Percentiles rank a stretch among this genome's conserved stretches.
Evolutionary conservation across 768 basidiomycete genomes (phyloP).

Genomic region (Xanthoconium purpureum): DNA sequence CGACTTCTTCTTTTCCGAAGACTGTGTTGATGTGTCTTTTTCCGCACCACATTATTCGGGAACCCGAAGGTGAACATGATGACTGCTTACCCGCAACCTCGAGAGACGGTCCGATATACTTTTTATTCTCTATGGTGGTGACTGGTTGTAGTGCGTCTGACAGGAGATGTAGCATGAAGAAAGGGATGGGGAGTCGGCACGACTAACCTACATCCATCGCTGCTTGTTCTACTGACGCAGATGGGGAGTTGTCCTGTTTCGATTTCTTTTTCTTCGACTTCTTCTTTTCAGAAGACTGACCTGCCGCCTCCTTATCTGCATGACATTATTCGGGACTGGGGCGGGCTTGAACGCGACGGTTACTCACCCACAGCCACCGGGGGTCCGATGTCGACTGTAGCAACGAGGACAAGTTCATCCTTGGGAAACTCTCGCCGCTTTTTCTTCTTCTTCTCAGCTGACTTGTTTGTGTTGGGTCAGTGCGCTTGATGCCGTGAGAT

Average conservation of each 20-base stretch:
- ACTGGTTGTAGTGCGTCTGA: conserved; percentile 1
- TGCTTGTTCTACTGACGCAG: not conserved
- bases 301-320: conserved; percentile 3
- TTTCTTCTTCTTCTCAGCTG: conserved; percentile 33
- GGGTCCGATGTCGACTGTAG: not conserved
- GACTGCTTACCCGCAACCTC: not conserved
- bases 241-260: not conserved
- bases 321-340: not conserved
- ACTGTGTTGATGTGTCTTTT: conserved; percentile 1
- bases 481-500: not conserved
- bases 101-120: not conserved
- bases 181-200: not conserved
- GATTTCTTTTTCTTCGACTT: conserved; percentile 16
- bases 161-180: not conserved
- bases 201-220: conserved; percentile 1
- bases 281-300: not conserved
- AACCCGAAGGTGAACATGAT: not conserved
- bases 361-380: not conserved
- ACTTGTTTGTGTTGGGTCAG: conserved; percentile 13
- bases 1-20: conserved; percentile 11
- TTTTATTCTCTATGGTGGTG: conserved; percentile 14
- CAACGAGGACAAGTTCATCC: not conserved
- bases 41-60: not conserved
- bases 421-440: conserved; percentile 24
- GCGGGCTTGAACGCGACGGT: not conserved